Conservation (phyloP, 805 yeast genomes). For the Martiniozyma abietophila region DNA sequence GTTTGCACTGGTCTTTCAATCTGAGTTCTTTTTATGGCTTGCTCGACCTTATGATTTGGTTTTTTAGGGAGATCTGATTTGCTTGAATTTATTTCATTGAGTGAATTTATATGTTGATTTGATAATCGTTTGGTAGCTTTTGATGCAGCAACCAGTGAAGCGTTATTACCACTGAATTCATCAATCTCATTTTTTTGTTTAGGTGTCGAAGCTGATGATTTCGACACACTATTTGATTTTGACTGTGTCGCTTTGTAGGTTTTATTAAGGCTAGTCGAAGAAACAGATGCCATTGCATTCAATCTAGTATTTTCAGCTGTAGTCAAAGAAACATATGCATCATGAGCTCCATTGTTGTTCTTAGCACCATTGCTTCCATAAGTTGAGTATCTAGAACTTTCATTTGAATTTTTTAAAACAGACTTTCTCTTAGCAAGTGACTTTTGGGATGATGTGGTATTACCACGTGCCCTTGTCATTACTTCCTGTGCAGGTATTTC, state of each 20-base stretch:
- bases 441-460: background rate
- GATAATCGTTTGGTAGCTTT: slow-evolving; percentile 21
- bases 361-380: too few relatives aligned
- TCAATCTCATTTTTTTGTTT: background rate
- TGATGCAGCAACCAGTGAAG: slow-evolving; percentile 25
- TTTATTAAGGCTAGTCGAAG: background rate
- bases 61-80: too few relatives aligned
- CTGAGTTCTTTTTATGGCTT: slow-evolving; percentile 11
- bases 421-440: slow-evolving; percentile 30
- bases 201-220: too few relatives aligned
- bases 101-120: too few relatives aligned
- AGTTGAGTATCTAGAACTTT: slow-evolving; percentile 19
- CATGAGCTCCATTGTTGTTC: slow-evolving; percentile 39
- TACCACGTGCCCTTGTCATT: background rate
- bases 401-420: slow-evolving; percentile 35
- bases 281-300: slow-evolving; percentile 47
- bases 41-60: slow-evolving; percentile 12
- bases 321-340: slow-evolving; percentile 57
- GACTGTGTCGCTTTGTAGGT: too few relatives aligned
- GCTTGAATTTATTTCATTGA: too few relatives aligned
- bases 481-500: slow-evolving; percentile 1
- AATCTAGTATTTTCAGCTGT: slow-evolving; percentile 75
- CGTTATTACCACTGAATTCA: background rate
- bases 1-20: slow-evolving; percentile 20
- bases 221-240: too few relatives aligned